phyloP scores from a whole-genome alignment of 2,329 filamentous ascomycete species.

The Exophiala dermatitidis region DNA sequence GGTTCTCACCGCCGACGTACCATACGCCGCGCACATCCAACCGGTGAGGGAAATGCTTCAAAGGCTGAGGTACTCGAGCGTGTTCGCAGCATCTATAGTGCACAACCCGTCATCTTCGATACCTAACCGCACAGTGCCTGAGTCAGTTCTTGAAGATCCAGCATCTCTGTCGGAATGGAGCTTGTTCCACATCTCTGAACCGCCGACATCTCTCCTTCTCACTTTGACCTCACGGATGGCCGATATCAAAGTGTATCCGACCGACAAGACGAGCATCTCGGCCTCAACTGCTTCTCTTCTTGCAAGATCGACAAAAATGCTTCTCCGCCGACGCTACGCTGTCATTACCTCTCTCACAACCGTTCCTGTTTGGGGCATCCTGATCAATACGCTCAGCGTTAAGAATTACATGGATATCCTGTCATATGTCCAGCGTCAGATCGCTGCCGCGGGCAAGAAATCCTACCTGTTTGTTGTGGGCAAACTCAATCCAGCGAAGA shows the following conservation, averaged over 20 bases:
- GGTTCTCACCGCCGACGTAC: conserved; percentile 82
- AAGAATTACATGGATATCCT: conserved; percentile 82
- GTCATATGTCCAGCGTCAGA: conserved; percentile 62
- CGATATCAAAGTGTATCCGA: conserved; percentile 67
- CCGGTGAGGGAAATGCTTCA: conserved; percentile 50
- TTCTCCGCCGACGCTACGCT: conserved; percentile 78
- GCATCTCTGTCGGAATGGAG: conserved; percentile 57
- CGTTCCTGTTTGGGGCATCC: conserved; percentile 78
- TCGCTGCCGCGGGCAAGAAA: conserved; percentile 80
- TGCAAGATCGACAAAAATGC: conserved; percentile 46
- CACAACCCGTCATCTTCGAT: conserved; percentile 73
- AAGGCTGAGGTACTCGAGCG: conserved; percentile 58
- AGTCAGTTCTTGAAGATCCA: conserved; percentile 39
- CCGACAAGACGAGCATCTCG: conserved; percentile 62
- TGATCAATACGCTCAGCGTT: conserved; percentile 92
- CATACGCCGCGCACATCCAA: conserved; percentile 68
- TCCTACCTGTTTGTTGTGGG: conserved; percentile 94
- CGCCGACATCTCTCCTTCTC: conserved; percentile 74
- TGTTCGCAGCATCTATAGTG: conserved; percentile 64
- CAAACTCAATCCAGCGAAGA: conserved; percentile 89
- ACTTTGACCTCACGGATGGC: conserved; percentile 77
- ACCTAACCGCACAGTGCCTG: conserved; percentile 70
- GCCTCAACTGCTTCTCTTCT: conserved; percentile 31
- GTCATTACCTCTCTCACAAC: conserved; percentile 73
- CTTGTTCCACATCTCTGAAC: conserved; percentile 77